These are phyloP conservation scores for Pseudomicrostroma phylloplanum DNA, from an alignment of 1,284 basidiomycete genomes.

Conservation along the genomic window DNA sequence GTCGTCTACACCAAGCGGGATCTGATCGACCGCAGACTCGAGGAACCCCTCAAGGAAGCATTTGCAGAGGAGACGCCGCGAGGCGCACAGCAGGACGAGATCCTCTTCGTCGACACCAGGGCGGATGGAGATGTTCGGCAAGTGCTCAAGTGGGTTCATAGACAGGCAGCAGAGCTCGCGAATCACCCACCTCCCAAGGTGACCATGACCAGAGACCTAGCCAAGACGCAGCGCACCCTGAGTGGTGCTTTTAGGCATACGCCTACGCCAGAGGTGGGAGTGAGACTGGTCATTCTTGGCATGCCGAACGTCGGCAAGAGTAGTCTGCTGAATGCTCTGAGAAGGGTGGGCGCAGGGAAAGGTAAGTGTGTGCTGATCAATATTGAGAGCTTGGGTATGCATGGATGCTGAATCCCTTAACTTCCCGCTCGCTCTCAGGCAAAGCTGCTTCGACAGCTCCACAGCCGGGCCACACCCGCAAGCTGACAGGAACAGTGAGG, in stretches of 20 bases:
- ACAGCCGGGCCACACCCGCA: conserved; percentile 58
- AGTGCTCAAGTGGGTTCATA: conserved; percentile 53
- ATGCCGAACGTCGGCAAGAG: conserved; percentile 99
- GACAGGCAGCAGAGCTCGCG: neutral
- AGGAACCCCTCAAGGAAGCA: conserved; percentile 57
- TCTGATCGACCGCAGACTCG: conserved; percentile 74
- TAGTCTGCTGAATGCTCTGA: conserved; percentile 81
- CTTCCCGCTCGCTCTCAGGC: conserved; percentile 1
- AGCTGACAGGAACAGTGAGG: conserved; percentile 46
- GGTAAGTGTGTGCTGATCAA: conserved; percentile 51
- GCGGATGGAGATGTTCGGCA: conserved; percentile 53
- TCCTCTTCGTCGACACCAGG: conserved; percentile 57
- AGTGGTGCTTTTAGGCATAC: conserved; percentile 44
- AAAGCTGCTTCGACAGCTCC: conserved; percentile 86
- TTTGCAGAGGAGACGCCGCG: conserved; percentile 46
- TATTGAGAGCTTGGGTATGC: neutral
- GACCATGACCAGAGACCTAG: neutral
- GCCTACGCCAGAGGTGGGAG: conserved; percentile 45
- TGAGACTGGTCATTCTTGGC: conserved; percentile 55
- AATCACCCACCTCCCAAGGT: neutral
- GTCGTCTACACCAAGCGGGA: conserved; percentile 92
- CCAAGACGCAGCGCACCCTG: conserved; percentile 19
- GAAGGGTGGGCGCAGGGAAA: conserved; percentile 77
- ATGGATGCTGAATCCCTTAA: neutral
- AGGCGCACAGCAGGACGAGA: conserved; percentile 50